Percentiles rank a stretch among this genome's conserved stretches.
phyloP scores from a whole-genome alignment of 495 filamentous ascomycete genomes.

The Aspergillus heteromorphus region DNA sequence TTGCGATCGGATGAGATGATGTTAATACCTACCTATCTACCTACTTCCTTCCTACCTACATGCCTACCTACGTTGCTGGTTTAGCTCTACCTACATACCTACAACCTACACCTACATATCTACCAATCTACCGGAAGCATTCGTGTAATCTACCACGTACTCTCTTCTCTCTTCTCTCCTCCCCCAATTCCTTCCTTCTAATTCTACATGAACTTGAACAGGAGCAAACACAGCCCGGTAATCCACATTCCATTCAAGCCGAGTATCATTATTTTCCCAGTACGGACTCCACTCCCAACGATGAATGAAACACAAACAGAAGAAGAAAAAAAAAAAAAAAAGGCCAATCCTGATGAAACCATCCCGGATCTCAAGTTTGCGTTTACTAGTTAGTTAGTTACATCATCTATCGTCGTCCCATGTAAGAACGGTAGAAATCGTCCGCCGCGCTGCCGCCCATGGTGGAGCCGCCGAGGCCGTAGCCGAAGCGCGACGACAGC shows the following conservation, averaged over 20 bases:
- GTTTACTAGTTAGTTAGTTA: too few species aligned
- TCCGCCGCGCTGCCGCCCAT: constrained; percentile 60
- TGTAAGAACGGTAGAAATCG: constrained; percentile 77
- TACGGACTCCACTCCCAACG: not conserved
- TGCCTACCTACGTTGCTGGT: not conserved
- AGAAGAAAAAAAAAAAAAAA: not conserved
- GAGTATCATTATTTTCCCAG: not conserved
- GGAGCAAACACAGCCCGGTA: not conserved
- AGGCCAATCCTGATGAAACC: not conserved
- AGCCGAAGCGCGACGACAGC: constrained; percentile 61
- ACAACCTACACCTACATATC: too few species aligned
- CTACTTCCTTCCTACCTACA: not conserved
- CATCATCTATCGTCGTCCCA: constrained; percentile 49
- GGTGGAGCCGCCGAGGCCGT: constrained; percentile 50
- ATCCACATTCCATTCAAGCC: not conserved
- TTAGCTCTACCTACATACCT: too few species aligned
- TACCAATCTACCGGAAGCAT: too few species aligned
- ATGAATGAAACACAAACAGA: not conserved
- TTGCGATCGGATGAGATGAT: too few species aligned
- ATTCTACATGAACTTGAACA: too few species aligned
- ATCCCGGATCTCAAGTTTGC: not conserved
- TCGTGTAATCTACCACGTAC: not conserved
- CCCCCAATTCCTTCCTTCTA: too few species aligned
- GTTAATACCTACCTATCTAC: not conserved
- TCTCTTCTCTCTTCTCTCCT: too few species aligned